Evolutionary conservation across 495 filamentous ascomycete genomes (phyloP).

Genomic region (Podospora pseudoanserina): DNA sequence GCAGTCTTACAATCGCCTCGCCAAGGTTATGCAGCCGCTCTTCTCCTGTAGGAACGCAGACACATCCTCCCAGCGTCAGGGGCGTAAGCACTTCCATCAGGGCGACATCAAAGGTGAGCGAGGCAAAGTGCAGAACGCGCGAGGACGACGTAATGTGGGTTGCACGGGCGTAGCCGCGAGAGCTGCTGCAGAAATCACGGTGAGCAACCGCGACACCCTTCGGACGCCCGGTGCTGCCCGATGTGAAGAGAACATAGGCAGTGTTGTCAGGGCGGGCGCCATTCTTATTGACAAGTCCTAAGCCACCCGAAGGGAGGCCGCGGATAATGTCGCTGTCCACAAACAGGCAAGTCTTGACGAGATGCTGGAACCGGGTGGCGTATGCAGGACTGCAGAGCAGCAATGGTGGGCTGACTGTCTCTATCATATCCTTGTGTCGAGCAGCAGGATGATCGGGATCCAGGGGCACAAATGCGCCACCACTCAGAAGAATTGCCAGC

Average conservation of each 20-base stretch:
- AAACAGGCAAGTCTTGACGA: conserved; percentile 11
- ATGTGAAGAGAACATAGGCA: conserved; percentile 55
- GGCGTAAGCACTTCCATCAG: conserved; percentile 55
- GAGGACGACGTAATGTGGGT: conserved; percentile 22
- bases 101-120: conserved; percentile 57
- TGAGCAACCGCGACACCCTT: conserved; percentile 44
- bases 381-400: conserved; percentile 24
- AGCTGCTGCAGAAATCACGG: conserved; percentile 34
- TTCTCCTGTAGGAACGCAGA: conserved; percentile 59
- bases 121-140: conserved; percentile 54
- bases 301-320: conserved; percentile 6
- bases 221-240: conserved; percentile 57
- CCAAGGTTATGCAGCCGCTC: conserved; percentile 39
- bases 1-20: conserved; percentile 24
- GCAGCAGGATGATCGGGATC: conserved; percentile 52
- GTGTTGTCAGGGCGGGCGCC: conserved; percentile 15
- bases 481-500: conserved; percentile 48
- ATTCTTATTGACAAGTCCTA: background rate
- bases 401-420: conserved; percentile 31
- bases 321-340: conserved; percentile 17
- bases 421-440: conserved; percentile 40
- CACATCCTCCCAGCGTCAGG: conserved; percentile 56
- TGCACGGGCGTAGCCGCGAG: conserved; percentile 26
- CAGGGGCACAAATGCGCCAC: conserved; percentile 55
- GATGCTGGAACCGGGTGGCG: conserved; percentile 11